Percentiles rank a stretch among this genome's conserved stretches.
Evolutionary conservation across 2,329 filamentous ascomycete genomes (phyloP).

Genomic region (Penicillium brasilianum): DNA sequence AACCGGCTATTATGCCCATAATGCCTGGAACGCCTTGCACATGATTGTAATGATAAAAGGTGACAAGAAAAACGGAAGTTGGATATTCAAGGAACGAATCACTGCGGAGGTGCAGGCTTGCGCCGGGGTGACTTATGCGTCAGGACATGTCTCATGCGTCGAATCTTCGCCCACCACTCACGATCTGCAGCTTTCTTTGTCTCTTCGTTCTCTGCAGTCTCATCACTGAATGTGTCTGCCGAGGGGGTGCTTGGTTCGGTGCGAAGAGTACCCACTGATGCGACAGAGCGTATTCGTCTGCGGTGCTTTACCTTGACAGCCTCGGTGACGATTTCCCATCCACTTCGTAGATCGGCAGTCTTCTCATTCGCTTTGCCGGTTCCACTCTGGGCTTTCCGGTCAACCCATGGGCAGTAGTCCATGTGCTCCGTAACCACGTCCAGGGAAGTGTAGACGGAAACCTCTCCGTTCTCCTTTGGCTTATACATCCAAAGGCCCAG

Average conservation of each 20-base stretch:
- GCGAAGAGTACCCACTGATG: constrained; percentile 33
- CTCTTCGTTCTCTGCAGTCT: constrained; percentile 47
- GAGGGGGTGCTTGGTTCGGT: constrained; percentile 35
- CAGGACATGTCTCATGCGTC: constrained; percentile 73
- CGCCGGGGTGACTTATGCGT: constrained; percentile 67
- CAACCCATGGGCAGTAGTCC: constrained; percentile 84
- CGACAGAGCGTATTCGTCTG: constrained; percentile 35
- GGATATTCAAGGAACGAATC: constrained; percentile 4
- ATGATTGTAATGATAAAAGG: constrained; percentile 3
- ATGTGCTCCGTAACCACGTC: constrained; percentile 75
- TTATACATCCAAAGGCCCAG: constrained; percentile 95
- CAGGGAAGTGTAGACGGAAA: constrained; percentile 55
- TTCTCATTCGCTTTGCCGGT: constrained; percentile 39
- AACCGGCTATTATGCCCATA: neutral
- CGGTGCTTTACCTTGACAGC: constrained; percentile 49
- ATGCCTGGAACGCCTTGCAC: constrained; percentile 1
- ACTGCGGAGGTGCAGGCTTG: constrained; percentile 26
- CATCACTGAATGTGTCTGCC: constrained; percentile 36
- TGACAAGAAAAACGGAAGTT: neutral
- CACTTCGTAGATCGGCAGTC: constrained; percentile 44
- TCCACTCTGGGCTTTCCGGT: constrained; percentile 63
- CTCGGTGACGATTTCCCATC: constrained; percentile 53
- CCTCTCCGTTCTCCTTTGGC: constrained; percentile 65
- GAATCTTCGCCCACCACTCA: constrained; percentile 73
- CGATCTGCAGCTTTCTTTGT: constrained; percentile 67